Conservation (phyloP, 768 basidiomycete genomes). For the Pholiota molesta region DNA sequence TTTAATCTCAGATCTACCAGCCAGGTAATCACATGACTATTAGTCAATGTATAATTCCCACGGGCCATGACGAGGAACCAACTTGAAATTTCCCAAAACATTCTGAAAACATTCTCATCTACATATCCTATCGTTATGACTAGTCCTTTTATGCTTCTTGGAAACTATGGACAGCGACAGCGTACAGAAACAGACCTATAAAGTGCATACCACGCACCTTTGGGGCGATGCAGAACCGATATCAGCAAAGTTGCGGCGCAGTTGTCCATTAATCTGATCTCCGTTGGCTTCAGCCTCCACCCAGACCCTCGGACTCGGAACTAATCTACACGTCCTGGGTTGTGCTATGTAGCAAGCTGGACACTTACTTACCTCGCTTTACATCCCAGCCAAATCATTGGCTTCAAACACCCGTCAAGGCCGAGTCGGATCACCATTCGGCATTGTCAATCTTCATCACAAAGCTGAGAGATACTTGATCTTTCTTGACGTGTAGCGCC, state of each 20-base stretch:
- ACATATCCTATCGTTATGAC: not conserved
- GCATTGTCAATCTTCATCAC: not conserved
- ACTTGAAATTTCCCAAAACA: not conserved
- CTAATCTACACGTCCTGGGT: too few species aligned
- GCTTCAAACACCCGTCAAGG: not conserved
- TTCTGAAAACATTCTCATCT: not conserved
- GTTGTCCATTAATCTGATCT: too few species aligned
- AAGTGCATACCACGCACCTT: too few species aligned
- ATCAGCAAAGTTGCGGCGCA: too few species aligned
- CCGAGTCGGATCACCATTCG: not conserved
- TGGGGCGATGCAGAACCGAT: too few species aligned
- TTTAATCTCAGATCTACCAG: not conserved
- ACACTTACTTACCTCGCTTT: not conserved
- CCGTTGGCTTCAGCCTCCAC: too few species aligned
- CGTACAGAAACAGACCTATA: too few species aligned
- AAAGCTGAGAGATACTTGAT: not conserved
- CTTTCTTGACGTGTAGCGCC: not conserved
- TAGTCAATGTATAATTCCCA: not conserved
- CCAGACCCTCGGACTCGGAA: too few species aligned
- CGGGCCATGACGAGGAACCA: too few species aligned
- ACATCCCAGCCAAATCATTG: not conserved
- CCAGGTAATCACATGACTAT: not conserved
- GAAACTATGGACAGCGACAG: not conserved
- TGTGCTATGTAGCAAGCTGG: too few species aligned
- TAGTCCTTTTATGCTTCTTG: not conserved